Base-by-base conservation (phyloP, 2,329 filamentous ascomycete genomes). In the Basipetospora sp. region DNA sequence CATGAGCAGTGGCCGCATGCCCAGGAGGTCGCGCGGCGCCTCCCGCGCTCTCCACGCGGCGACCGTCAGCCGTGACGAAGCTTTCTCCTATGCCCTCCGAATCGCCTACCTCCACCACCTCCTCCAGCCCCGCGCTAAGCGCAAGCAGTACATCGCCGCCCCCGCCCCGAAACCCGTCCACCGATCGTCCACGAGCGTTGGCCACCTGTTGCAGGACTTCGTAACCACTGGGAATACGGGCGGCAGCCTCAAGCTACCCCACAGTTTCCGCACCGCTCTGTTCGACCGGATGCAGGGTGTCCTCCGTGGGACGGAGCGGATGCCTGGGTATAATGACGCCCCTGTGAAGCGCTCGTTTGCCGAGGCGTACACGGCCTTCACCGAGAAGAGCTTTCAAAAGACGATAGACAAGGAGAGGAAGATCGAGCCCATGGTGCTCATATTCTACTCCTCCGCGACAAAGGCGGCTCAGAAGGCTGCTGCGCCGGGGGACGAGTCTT, bases 371-470 rank as follows among this genome's bases (percentile, higher is more conserved):
- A 94, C 88, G 42, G 81, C 85, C 40, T 82, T 98, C 55, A 94
- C 88, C 48, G 84, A 92, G 44, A 77, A 78, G 43, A 77, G 74
- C 32, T 94, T 94, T 52, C 79, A 84, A 47, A 92, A 86, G 62
- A 80, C 77, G 42, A 85, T 94, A 65, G 86, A 94, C 53, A 93
- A 93, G 60, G 88, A 94, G 56, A 74, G 88, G 44, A 79, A 88
- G 51, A 79, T 93, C 16, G 90, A 98, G 58, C 87, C 93, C 45
- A 63, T 96, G 36, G 76, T 98, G 36, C 69, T 98, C 47, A 94
- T 96, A 45, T 96, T 98, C 65, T 96, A 92, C 60, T 92, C 87
- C 2, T 81, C 84, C 44, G 87, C 90, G 5, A 93, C 85, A 32
- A 92, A 93, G 55, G 87, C 60, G 22, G 60, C 93, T 43, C 71